Evolutionary conservation across 768 basidiomycete genomes (phyloP).

Genomic region (Pleurotus eryngii): DNA sequence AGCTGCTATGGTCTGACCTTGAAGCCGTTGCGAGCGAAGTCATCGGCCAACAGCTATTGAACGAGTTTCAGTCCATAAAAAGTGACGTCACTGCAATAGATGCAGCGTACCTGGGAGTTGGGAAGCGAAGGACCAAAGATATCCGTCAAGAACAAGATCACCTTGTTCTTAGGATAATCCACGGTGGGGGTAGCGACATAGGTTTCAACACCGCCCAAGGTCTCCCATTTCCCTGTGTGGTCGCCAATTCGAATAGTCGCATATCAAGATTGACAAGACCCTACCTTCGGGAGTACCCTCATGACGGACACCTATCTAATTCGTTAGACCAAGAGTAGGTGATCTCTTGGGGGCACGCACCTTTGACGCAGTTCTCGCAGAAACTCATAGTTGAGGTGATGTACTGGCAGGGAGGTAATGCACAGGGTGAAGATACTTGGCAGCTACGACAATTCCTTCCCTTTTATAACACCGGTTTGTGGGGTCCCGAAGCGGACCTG

Average conservation of each 20-base stretch:
- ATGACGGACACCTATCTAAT: constrained; percentile 30
- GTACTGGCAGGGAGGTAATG: too few species aligned
- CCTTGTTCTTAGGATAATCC: constrained; percentile 42
- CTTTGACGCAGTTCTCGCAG: constrained; percentile 44
- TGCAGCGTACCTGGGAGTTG: constrained; percentile 22
- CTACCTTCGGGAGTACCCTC: constrained; percentile 33
- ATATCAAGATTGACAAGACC: neutral
- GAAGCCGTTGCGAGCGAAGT: constrained; percentile 44
- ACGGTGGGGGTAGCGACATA: constrained; percentile 41
- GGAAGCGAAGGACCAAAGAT: constrained; percentile 34
- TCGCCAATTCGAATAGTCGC: neutral
- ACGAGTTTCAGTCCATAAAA: constrained; percentile 8
- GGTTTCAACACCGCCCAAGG: constrained; percentile 31
- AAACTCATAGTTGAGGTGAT: constrained; percentile 38
- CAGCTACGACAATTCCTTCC: too few species aligned
- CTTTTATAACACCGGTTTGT: constrained; percentile 1
- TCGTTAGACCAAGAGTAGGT: neutral
- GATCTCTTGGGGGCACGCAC: constrained; percentile 18
- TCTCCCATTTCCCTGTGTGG: constrained; percentile 31
- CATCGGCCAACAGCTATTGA: constrained; percentile 33
- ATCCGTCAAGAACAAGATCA: constrained; percentile 41
- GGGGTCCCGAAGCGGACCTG: too few species aligned
- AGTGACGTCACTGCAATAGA: neutral
- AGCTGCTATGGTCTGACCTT: constrained; percentile 24
- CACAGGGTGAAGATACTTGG: too few species aligned